Base-by-base conservation (phyloP, 495 filamentous ascomycete species). In the Paragyromitra xinjiangensis region DNA sequence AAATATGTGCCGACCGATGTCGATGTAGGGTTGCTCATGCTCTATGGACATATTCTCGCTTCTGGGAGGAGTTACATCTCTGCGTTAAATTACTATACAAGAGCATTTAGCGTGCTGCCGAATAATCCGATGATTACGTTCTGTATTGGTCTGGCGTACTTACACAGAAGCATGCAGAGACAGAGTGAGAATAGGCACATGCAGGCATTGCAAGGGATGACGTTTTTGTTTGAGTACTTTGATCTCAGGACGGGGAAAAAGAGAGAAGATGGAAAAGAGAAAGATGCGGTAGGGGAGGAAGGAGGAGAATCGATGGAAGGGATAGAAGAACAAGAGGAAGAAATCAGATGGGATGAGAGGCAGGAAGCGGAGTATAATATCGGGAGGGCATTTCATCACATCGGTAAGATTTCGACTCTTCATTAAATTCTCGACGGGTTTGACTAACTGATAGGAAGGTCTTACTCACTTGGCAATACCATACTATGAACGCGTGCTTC, bases 301-400 rank as follows among this genome's bases (percentile, higher is more conserved):
- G 61, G 29, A 19, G 40, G 50, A 4, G 44, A 67, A 19, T 44
- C 29, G 11, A 29, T 50, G 1, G 55, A 58, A 29, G 39, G 55
- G 5, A 64, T 45, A 44, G 42, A 53, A 8, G 39, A 34, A 3
- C 1, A 11, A 0, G 53, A 50, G 19, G 39, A 34, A n/a, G 63
- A 82, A 39, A 61, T 62, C 12, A 76, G 26, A 71, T 83, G 70
- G 84, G 82, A 34, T 82, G 66, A 64, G 78, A 84, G 1, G 78
- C 92, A 94, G 82, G 95, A 98, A 83, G 93, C 94, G 24, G 92
- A 97, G 73, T 98, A 92, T 83, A 98, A 99, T 80, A 87, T 94
- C 58, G 95, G 89, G 22, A 87, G 93, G 12, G 88, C 91, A 2
- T 97, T 91, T 83, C 93, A 97, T 80, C 85, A 92, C 48, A 87